Conservation (phyloP, 2,329 filamentous ascomycete genomes). For the Alternaria atra region DNA sequence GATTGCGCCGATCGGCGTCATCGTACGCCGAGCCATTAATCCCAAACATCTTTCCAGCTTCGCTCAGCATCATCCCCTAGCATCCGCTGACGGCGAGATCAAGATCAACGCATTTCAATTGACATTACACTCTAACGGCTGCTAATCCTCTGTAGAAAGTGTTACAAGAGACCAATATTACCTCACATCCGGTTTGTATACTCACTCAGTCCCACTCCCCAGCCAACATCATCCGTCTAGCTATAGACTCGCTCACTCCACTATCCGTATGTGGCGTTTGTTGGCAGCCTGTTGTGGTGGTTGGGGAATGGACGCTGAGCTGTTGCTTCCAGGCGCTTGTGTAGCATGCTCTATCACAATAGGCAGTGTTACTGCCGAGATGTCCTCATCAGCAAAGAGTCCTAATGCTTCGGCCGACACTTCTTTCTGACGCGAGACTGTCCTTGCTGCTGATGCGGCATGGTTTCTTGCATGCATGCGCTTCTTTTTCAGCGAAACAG, state of each 20-base stretch:
- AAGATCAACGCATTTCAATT: not conserved
- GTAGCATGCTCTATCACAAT: slow-evolving; percentile 18
- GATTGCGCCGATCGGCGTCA: not conserved
- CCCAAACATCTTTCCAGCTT: not conserved
- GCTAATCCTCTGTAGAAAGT: not conserved
- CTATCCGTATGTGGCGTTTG: slow-evolving; percentile 28
- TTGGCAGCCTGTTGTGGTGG: not conserved
- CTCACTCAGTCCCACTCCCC: not conserved
- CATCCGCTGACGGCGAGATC: not conserved
- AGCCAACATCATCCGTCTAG: not conserved
- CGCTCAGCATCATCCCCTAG: not conserved
- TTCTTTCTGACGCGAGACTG: not conserved
- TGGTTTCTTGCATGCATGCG: slow-evolving; percentile 37
- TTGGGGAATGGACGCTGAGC: slow-evolving; percentile 17
- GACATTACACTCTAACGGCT: not conserved
- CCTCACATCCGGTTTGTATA: not conserved
- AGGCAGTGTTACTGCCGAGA: slow-evolving; percentile 2
- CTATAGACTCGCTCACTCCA: slow-evolving; percentile 19
- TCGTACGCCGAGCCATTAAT: not conserved
- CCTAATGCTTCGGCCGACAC: not conserved
- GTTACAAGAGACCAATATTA: not conserved
- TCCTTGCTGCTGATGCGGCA: slow-evolving; percentile 6
- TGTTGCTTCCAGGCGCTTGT: slow-evolving; percentile 19
- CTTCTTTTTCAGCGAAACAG: slow-evolving; percentile 36
- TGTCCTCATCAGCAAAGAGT: slow-evolving; percentile 4